Evolutionary conservation across 495 filamentous ascomycete genomes (phyloP), one percentile per base, ranked within the genome.

Genomic region (Penicillium maclennaniae): DNA sequence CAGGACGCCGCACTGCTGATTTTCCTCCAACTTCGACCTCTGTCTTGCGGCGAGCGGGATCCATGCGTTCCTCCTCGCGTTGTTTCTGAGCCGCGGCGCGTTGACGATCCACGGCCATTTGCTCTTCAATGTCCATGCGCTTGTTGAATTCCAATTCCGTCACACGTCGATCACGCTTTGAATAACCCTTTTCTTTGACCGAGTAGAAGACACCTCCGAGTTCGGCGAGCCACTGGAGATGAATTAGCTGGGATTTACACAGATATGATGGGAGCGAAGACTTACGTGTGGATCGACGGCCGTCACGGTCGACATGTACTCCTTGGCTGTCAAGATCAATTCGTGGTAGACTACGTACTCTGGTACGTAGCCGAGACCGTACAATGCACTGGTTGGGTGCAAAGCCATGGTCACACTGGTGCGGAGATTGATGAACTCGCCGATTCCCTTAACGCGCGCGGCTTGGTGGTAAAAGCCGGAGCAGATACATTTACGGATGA

Each of bases 261-360:
- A 38, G 28, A 20, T 6, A 34, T 25, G 23, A 27, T 6, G 36
- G n/a, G 47, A 41, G 47, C 25, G 20, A 17, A 7, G 45, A 69
- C 75, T 75, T 75, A 80, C 78, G 61, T 95, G 90, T 44, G 95
- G 92, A 68, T 99, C 95, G 4, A 99, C 93, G 0, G 91, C 83
- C 6, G 95, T 99, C 26, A 99, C 95, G 2, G 89, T 95, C 4
- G 87, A 92, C 92, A 99, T 97, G 75, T 97, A 99, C 71, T 97
- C 95, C 66, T 96, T 97, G 46, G 84, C 88, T 0, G 95, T 99
- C 42, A 97, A 82, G 58, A 97, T 97, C 58, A 99, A 82, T 70
- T 99, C 95, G 73, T 99, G 95, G 71, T 97, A 99, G 26, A 99
- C 85, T 50, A 99, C 92, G 61, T 97, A 97, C 62, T 97, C 92